Evolutionary conservation across 495 filamentous ascomycete species (phyloP).

Genomic region (Penicillium canariense): DNA sequence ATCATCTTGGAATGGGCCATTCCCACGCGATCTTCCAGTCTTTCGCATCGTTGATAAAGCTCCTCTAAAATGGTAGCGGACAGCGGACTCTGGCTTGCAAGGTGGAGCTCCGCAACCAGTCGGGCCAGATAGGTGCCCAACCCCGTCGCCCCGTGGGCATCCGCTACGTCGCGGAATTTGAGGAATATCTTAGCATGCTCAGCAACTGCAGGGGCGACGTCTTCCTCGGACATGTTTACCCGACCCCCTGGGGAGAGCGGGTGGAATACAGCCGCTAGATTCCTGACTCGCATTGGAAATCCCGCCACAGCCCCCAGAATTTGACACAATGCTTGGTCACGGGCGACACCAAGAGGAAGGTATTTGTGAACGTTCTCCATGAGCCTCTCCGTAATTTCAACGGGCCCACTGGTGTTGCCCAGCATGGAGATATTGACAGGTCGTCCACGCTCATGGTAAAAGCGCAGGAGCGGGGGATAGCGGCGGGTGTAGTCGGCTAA

Average conservation of each 20-base stretch:
- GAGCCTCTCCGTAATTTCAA: constrained; percentile 9
- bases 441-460: constrained; percentile 23
- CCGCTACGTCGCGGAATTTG: constrained; percentile 13
- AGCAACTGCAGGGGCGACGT: background rate
- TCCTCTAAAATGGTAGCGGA: constrained; percentile 6
- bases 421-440: constrained; percentile 12
- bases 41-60: constrained; percentile 12
- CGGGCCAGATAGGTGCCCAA: constrained; percentile 14
- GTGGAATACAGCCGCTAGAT: constrained; percentile 4
- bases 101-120: constrained; percentile 20
- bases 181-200: background rate
- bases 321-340: constrained; percentile 10
- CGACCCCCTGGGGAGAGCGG: constrained; percentile 4
- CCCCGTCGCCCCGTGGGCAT: constrained; percentile 5
- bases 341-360: background rate
- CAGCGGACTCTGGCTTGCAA: constrained; percentile 14
- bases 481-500: constrained; percentile 25
- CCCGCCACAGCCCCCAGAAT: background rate
- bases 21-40: constrained; percentile 15
- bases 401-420: constrained; percentile 12
- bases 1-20: constrained; percentile 25
- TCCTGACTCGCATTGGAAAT: background rate
- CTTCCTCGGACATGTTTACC: background rate
- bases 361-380: constrained; percentile 11
- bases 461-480: constrained; percentile 18